Conservation (phyloP, 108 stramenopile species). For the Phaeodactylum tricornutum region DNA sequence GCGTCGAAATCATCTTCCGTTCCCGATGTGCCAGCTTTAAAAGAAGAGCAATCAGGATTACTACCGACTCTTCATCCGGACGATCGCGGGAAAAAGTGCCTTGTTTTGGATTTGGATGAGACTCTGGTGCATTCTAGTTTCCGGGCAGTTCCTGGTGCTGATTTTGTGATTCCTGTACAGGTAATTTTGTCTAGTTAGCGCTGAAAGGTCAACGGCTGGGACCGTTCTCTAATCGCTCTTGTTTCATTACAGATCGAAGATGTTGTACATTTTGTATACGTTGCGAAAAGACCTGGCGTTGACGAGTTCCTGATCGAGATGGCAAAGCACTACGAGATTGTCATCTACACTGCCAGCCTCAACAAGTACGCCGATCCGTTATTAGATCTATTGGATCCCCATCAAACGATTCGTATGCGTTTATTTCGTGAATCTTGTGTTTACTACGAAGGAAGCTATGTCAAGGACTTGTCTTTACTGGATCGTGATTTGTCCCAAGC, state of each 20-base stretch:
- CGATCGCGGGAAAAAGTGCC: slow-evolving; percentile 80
- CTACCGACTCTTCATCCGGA: slow-evolving; percentile 49
- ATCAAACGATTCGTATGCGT: slow-evolving; percentile 69
- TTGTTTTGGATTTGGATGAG: slow-evolving; percentile 97
- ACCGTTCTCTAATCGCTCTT: not conserved
- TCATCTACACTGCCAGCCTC: slow-evolving; percentile 95
- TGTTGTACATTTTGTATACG: slow-evolving; percentile 95
- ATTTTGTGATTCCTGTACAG: slow-evolving; percentile 97
- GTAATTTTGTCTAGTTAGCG: slow-evolving; percentile 29
- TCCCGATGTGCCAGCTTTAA: not conserved
- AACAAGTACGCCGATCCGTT: slow-evolving; percentile 97
- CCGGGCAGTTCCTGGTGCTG: slow-evolving; percentile 87
- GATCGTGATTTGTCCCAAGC: slow-evolving; percentile 75
- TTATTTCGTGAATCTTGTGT: slow-evolving; percentile 98
- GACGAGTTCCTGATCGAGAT: slow-evolving; percentile 93
- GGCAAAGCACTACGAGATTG: slow-evolving; percentile 94
- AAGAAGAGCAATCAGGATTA: slow-evolving; percentile 15
- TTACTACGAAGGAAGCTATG: slow-evolving; percentile 95
- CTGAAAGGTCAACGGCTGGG: not conserved
- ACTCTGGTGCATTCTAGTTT: slow-evolving; percentile 98
- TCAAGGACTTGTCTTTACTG: slow-evolving; percentile 88
- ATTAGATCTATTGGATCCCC: slow-evolving; percentile 88
- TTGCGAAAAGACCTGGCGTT: slow-evolving; percentile 93
- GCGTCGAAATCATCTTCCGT: not conserved
- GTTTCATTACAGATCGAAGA: slow-evolving; percentile 79